phyloP scores from a whole-genome alignment of 257 asterid species.

The Nyctanthes arbortristis region DNA sequence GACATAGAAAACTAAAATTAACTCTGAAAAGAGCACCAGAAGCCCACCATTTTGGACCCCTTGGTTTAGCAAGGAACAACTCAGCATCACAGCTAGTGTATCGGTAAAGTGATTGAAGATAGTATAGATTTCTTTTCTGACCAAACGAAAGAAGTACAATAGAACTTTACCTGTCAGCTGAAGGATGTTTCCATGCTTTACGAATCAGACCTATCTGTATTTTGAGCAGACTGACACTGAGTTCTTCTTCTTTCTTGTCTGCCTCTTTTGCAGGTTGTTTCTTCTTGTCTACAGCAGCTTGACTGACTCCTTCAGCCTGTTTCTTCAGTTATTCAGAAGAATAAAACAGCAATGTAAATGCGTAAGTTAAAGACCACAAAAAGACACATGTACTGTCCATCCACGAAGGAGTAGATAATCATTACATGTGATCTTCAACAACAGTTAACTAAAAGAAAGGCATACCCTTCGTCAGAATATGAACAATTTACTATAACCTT shows the following conservation, averaged over 20 bases:
- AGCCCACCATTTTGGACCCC: background rate
- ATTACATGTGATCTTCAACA: background rate
- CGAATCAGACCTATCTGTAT: conserved; percentile 80
- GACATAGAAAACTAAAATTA: background rate
- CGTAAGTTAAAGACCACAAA: background rate
- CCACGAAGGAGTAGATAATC: background rate
- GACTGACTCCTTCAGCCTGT: conserved; percentile 51
- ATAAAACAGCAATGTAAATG: conserved; percentile 17
- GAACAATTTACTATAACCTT: no score
- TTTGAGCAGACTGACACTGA: conserved; percentile 79
- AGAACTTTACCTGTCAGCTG: conserved; percentile 79
- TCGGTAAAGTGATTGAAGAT: background rate
- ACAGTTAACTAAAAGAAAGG: background rate
- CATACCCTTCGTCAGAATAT: background rate
- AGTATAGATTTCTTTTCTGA: background rate
- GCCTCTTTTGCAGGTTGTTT: conserved; percentile 53
- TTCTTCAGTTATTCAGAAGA: conserved; percentile 34
- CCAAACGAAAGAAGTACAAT: background rate
- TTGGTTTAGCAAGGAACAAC: background rate
- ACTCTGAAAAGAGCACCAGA: background rate
- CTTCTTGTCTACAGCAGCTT: conserved; percentile 58
- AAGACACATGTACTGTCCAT: background rate
- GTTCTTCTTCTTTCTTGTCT: conserved; percentile 64
- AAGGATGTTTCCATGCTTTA: conserved; percentile 93
- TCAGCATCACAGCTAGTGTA: background rate